phyloP scores from a whole-genome alignment of 2,329 filamentous ascomycete genomes.

The Alternaria triticina region DNA sequence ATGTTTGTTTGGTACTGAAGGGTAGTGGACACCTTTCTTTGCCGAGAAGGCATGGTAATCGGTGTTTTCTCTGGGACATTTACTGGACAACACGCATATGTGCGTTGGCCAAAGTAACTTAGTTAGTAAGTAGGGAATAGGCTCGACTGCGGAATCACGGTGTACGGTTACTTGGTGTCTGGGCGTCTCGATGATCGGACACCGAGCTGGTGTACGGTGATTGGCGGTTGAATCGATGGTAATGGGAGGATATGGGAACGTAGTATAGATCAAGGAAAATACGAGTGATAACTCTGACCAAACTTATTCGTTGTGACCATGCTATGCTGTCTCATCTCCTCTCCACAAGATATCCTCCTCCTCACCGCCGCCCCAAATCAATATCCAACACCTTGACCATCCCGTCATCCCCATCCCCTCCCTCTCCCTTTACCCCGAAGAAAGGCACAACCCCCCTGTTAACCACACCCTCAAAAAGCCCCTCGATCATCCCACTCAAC shows the following conservation, averaged over 20 bases:
- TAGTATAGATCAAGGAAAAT: slow-evolving; percentile 1
- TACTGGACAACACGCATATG: not conserved
- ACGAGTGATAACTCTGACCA: not conserved
- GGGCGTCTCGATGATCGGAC: not conserved
- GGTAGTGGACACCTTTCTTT: not conserved
- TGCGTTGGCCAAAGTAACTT: not conserved
- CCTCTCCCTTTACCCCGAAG: slow-evolving; percentile 57
- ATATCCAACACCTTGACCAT: slow-evolving; percentile 55
- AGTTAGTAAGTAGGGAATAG: not conserved
- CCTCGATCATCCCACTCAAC: slow-evolving; percentile 72
- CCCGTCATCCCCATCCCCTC: slow-evolving; percentile 16
- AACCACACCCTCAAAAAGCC: slow-evolving; percentile 78
- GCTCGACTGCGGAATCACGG: not conserved
- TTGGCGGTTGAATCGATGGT: not conserved
- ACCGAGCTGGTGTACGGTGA: not conserved
- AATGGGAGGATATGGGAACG: not conserved
- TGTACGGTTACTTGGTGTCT: not conserved
- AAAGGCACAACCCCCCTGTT: slow-evolving; percentile 71
- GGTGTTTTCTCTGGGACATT: not conserved
- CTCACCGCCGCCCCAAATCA: slow-evolving; percentile 52
- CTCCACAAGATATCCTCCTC: too few species aligned
- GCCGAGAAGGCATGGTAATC: not conserved
- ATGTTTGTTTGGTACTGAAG: not conserved
- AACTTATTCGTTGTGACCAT: not conserved
- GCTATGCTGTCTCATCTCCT: not conserved